A percentile compares a stretch with the other conserved stretches of the same genome.
Evolutionary conservation across 257 asterid species (phyloP).

Genomic region (Ocimum tenuiflorum): DNA sequence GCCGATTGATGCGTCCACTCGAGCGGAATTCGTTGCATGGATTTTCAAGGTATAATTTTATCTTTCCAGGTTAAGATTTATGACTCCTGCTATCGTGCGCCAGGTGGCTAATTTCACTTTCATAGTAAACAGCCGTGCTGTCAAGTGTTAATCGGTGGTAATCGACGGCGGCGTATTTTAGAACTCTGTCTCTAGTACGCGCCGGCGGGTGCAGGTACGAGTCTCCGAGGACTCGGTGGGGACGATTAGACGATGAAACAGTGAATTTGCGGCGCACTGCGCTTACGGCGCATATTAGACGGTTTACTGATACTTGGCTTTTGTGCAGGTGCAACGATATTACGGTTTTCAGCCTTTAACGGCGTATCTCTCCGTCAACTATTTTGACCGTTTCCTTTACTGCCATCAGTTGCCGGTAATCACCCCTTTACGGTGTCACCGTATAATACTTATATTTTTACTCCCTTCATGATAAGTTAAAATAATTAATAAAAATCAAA

Average conservation of each 20-base stretch:
- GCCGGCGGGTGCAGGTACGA: background rate
- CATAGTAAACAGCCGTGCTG: background rate
- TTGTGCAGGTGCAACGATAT: slow-evolving; percentile 65
- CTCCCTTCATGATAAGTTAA: background rate
- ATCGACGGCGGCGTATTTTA: slow-evolving; percentile 9
- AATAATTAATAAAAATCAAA: too few species aligned
- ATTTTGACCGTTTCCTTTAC: slow-evolving; percentile 74
- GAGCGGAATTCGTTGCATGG: slow-evolving; percentile 75
- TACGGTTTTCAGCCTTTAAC: slow-evolving; percentile 76
- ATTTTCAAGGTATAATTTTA: slow-evolving; percentile 62
- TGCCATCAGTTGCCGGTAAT: slow-evolving; percentile 69
- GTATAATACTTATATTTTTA: background rate
- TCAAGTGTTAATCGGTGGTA: background rate
- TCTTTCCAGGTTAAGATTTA: background rate
- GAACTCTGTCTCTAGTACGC: background rate
- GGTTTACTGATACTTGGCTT: slow-evolving; percentile 7
- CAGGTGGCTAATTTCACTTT: slow-evolving; percentile 10
- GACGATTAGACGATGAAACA: slow-evolving; percentile 10
- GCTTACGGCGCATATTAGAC: slow-evolving; percentile 19
- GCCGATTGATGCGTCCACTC: slow-evolving; percentile 47
- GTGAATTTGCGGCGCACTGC: slow-evolving; percentile 15
- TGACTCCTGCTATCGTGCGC: slow-evolving; percentile 13
- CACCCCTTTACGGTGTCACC: slow-evolving; percentile 22
- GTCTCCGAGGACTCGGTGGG: background rate
- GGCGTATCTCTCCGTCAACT: slow-evolving; percentile 81